Base-by-base conservation (phyloP, 2,329 filamentous ascomycete species). In the Colletotrichum nymphaeae region DNA sequence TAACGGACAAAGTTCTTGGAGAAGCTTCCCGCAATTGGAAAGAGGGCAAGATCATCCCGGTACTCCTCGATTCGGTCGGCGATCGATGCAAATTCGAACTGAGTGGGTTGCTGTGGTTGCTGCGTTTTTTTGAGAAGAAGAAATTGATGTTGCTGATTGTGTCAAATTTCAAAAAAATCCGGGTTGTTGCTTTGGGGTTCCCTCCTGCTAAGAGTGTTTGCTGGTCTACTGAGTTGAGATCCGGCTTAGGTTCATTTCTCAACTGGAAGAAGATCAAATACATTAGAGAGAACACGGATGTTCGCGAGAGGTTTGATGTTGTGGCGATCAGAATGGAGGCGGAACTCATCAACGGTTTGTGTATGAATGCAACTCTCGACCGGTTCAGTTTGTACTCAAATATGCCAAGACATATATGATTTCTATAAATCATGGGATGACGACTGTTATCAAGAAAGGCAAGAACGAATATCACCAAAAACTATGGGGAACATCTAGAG, bases 211-310 rank as follows among this genome's bases (percentile, higher is more conserved):
- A n/a, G 16, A n/a, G 2, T 46, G 19, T 46, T 3, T 5, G 2
- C 42, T 46, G 42, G 42, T 46, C 42, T 5, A 7, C 42, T 5
- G 6, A 3, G 2, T 2, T 46, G 1, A 1, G 6, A 8, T n/a
- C 6, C 6, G 16, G 7, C 6, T 46, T 6, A 4, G 16, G 16
- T 16, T n/a, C 16, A 16, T 0, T 1, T 1, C 5, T 0, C 0
- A 19, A 7, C 42, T 7, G 7, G 16, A 46, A 3, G 6, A 16
- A 46, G 5, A 19, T 46, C 1, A 16, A n/a, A 46, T 2, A n/a
- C 7, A 46, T 19, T 1, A 46, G 16, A 46, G 16, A 7, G 6
- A 19, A 7, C 14, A 42, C 14, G 14, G 37, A 19, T 6, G 4
- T 4, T 26, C 26, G 5, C 4, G 26, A 26, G 37, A 16, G 1